These are phyloP conservation scores for Dacryopinax spathularia DNA, from an alignment of 768 basidiomycete genomes.

Conservation along the genomic window DNA sequence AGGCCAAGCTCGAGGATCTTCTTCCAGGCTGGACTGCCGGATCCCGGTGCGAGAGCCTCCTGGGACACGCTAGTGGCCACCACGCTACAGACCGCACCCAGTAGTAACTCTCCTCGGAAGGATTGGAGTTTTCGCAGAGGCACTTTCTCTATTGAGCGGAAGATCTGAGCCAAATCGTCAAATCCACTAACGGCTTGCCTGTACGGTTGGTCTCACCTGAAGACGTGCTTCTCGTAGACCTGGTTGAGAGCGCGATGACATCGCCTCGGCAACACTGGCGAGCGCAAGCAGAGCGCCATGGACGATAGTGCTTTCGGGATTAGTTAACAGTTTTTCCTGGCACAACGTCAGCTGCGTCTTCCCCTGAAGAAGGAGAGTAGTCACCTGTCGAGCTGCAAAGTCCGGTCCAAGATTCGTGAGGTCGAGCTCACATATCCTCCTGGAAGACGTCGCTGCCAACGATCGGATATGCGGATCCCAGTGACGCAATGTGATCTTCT, in stretches of 20 bases:
- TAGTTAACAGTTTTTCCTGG: constrained; percentile 44
- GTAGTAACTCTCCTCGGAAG: constrained; percentile 55
- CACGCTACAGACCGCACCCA: constrained; percentile 55
- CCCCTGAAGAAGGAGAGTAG: no score
- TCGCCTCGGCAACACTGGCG: constrained; percentile 55
- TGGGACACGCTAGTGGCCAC: constrained; percentile 52
- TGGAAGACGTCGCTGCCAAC: constrained; percentile 61
- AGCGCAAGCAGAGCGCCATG: constrained; percentile 73
- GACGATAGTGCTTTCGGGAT: constrained; percentile 52
- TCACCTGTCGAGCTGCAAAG: constrained; percentile 42
- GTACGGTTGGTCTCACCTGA: background rate
- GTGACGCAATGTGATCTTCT: constrained; percentile 63
- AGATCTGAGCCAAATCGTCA: constrained; percentile 37
- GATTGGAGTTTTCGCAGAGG: constrained; percentile 47
- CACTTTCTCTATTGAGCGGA: constrained; percentile 41
- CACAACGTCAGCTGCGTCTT: constrained; percentile 8
- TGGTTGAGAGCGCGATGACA: constrained; percentile 20
- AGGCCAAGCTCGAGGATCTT: constrained; percentile 55
- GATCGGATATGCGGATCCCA: constrained; percentile 77
- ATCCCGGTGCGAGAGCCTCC: constrained; percentile 29
- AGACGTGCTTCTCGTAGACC: constrained; percentile 5
- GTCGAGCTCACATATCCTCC: constrained; percentile 50
- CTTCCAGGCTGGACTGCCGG: constrained; percentile 43
- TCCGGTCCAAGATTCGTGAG: constrained; percentile 38
- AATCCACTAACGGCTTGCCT: background rate